phyloP scores from a whole-genome alignment of 495 filamentous ascomycete species.

The Aspergillus funiculosus region DNA sequence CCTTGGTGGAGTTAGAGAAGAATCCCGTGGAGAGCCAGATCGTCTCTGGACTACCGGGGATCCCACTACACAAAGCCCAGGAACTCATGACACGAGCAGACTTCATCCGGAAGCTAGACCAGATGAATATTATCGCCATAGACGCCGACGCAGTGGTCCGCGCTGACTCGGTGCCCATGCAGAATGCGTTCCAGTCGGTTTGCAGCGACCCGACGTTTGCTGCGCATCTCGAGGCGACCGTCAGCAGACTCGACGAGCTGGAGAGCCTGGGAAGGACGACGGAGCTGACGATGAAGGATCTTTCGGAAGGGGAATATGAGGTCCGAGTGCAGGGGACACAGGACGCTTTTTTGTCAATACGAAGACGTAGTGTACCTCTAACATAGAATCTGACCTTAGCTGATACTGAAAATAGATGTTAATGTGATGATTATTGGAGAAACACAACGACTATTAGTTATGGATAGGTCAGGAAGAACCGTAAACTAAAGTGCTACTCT shows the following conservation, averaged over 20 bases:
- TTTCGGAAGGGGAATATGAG: constrained; percentile 79
- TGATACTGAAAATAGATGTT: too few relatives aligned
- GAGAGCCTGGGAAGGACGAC: constrained; percentile 88
- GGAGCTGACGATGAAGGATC: constrained; percentile 83
- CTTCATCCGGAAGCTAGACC: constrained; percentile 87
- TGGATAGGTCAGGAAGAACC: too few relatives aligned
- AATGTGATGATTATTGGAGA: too few relatives aligned
- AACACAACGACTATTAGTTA: too few relatives aligned
- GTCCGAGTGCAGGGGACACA: constrained; percentile 36
- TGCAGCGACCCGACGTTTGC: constrained; percentile 68
- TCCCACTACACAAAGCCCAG: constrained; percentile 79
- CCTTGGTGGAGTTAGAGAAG: constrained; percentile 72
- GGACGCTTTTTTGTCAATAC: too few relatives aligned
- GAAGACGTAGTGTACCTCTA: too few relatives aligned
- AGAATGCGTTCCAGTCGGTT: constrained; percentile 79
- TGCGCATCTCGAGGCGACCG: constrained; percentile 70
- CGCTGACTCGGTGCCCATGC: constrained; percentile 94
- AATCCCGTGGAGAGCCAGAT: constrained; percentile 52
- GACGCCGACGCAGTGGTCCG: constrained; percentile 81
- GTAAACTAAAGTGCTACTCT: too few relatives aligned
- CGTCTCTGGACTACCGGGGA: constrained; percentile 74
- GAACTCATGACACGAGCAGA: constrained; percentile 93
- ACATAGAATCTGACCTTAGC: too few relatives aligned
- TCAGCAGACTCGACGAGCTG: constrained; percentile 78
- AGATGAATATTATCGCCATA: constrained; percentile 93